A percentile compares a stretch with the other conserved stretches of the same genome.
These are phyloP conservation scores for Salix udensis DNA, from an alignment of 345 rosid genomes.

Conservation along the genomic window DNA sequence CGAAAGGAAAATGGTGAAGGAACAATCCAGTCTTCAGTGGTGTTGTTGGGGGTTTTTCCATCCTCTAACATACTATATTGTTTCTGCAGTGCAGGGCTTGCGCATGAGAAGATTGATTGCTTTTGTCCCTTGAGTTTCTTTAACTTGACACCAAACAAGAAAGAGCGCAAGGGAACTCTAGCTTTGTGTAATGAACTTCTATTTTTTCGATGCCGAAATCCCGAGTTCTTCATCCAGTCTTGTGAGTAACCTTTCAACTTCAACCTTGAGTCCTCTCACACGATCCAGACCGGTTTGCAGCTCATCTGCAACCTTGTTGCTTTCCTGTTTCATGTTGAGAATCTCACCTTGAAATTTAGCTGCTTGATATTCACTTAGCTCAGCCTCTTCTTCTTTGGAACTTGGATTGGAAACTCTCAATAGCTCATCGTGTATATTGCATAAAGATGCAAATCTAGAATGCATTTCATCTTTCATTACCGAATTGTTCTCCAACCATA, in stretches of 20 bases:
- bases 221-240: constrained; percentile 57
- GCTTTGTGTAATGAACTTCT: constrained; percentile 28
- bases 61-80: constrained; percentile 32
- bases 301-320: constrained; percentile 56
- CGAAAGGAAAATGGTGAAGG: background rate
- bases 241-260: constrained; percentile 45
- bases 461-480: constrained; percentile 67
- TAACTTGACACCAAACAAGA: constrained; percentile 82
- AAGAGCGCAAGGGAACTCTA: constrained; percentile 70
- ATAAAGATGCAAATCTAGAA: constrained; percentile 45
- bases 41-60: constrained; percentile 3
- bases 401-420: constrained; percentile 30
- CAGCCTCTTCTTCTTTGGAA: constrained; percentile 28
- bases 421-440: constrained; percentile 46
- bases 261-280: constrained; percentile 40
- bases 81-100: constrained; percentile 50
- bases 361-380: constrained; percentile 55
- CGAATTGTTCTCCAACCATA: constrained; percentile 75
- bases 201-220: constrained; percentile 27
- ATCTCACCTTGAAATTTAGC: constrained; percentile 84
- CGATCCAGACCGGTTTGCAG: constrained; percentile 53
- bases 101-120: constrained; percentile 60
- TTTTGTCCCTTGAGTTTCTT: constrained; percentile 50
- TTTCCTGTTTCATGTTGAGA: constrained; percentile 88
- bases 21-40: background rate